phyloP scores from a whole-genome alignment of 1,284 basidiomycete genomes.

The Leccinum subfulvum region DNA sequence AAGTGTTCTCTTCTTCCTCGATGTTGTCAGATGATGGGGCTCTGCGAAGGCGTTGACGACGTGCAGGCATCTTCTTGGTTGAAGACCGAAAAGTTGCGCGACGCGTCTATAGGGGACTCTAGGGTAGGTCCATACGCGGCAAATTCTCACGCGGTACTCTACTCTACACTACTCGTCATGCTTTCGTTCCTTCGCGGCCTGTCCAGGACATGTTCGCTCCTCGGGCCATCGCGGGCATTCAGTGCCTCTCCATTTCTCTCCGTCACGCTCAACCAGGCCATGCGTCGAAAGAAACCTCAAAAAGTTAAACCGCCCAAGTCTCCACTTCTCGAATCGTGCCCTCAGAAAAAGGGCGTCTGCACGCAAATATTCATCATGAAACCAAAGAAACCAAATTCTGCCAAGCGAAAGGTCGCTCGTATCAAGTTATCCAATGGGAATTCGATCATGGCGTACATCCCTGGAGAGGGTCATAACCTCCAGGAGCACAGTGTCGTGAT shows the following conservation, averaged over 20 bases:
- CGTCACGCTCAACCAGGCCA: slow-evolving; percentile 82
- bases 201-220: slow-evolving; percentile 21
- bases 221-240: slow-evolving; percentile 51
- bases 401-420: slow-evolving; percentile 94
- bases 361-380: slow-evolving; percentile 81
- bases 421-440: slow-evolving; percentile 92
- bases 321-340: slow-evolving; percentile 75
- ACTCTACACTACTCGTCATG: slow-evolving; percentile 10
- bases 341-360: slow-evolving; percentile 90
- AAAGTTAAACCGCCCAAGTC: slow-evolving; percentile 58
- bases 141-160: background rate
- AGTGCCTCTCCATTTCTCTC: slow-evolving; percentile 57
- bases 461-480: slow-evolving; percentile 96
- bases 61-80: slow-evolving; percentile 45
- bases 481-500: slow-evolving; percentile 98
- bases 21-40: slow-evolving; percentile 56
- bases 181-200: slow-evolving; percentile 23
- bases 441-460: slow-evolving; percentile 91
- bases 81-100: slow-evolving; percentile 8
- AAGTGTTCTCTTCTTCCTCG: slow-evolving; percentile 52
- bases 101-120: slow-evolving; percentile 28
- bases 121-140: slow-evolving; percentile 40
- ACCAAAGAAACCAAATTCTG: slow-evolving; percentile 99
- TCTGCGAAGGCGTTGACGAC: slow-evolving; percentile 39
- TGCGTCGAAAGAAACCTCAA: slow-evolving; percentile 56